Base-by-base conservation (phyloP, 1,284 basidiomycete species). In the Blastosporella zonata region DNA sequence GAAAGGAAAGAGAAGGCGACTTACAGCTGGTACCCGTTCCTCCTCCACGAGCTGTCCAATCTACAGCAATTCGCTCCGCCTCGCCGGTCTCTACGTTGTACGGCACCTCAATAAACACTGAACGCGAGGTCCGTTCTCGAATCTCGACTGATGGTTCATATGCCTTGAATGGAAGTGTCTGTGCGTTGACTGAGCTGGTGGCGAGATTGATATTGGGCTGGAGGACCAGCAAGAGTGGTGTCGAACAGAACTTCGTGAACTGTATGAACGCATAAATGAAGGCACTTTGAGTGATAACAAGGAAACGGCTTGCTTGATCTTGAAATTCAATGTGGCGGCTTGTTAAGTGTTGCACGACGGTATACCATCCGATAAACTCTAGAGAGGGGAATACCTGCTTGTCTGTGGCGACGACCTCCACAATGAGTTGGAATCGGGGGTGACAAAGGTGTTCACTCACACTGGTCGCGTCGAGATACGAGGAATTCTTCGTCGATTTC, bases 291-390 rank as follows among this genome's bases (percentile, higher is more conserved):
- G 33, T 25, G 43, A 45, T 21, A 17, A 42, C 20, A 13, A n/a
- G 28, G 34, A 25, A 43, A 28, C 38, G 25, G 53, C 75, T 28
- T 49, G 88, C 91, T 73, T 96, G 92, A 61, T 90, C 84, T 64
- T 97, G 93, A 10, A 98, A 75, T 1, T 78, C 73, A 43, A 93
- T 81, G 62, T 98, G 93, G 20, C 73, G 74, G 6, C 78, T 59
- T 1, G 84, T 84, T 0, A 93, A 93, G 10, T 76, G 69, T 6
- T 76, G 65, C 9, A 92, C 87, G 46, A 94, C 83, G 0, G 90
- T 90, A 66, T 99, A 99, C 96, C 96, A 99, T 12, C 96, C 96
- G 37, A 99, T 88, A 58, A 99, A 84, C 59, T 97, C 93, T 39
- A 98, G 78, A 0, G 93, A 93, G 2, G 96, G 97, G 66, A 99